phyloP scores from a whole-genome alignment of 1,139 yeast genomes.

The Scheffersomyces cryptocercus region DNA sequence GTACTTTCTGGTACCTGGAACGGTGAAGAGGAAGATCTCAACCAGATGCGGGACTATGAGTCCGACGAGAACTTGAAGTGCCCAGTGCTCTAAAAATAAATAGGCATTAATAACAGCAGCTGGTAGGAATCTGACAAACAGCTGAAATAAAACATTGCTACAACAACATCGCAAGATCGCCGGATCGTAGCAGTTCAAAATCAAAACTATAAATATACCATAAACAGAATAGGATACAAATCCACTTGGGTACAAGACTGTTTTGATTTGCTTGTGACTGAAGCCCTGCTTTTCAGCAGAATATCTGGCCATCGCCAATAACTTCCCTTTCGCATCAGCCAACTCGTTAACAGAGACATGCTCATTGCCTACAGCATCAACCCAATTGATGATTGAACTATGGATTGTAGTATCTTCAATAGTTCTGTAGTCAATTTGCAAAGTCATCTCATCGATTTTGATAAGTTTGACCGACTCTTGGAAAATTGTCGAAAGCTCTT shows the following conservation, averaged over 20 bases:
- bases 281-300: constrained; percentile 69
- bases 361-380: constrained; percentile 51
- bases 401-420: constrained; percentile 11
- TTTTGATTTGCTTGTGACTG: constrained; percentile 56
- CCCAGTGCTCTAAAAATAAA: constrained; percentile 17
- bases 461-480: constrained; percentile 34
- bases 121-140: constrained; percentile 25
- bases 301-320: constrained; percentile 68
- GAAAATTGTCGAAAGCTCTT: constrained; percentile 34
- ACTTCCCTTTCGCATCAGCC: constrained; percentile 56
- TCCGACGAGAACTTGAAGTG: constrained; percentile 22
- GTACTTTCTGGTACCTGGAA: constrained; percentile 50
- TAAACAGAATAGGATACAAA: constrained; percentile 9
- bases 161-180: constrained; percentile 21
- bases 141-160: constrained; percentile 28
- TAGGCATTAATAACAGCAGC: constrained; percentile 10
- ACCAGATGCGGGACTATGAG: constrained; percentile 42
- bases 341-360: constrained; percentile 32
- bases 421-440: constrained; percentile 44
- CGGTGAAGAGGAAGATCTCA: constrained; percentile 42
- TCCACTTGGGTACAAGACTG: constrained; percentile 21
- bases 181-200: constrained; percentile 30
- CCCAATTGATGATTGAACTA: constrained; percentile 26
- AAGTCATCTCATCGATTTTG: constrained; percentile 47
- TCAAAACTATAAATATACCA: constrained; percentile 28